Evolutionary conservation across 2,329 filamentous ascomycete genomes (phyloP), one percentile per base, ranked within the genome.

Genomic region (Curvularia sp.): DNA sequence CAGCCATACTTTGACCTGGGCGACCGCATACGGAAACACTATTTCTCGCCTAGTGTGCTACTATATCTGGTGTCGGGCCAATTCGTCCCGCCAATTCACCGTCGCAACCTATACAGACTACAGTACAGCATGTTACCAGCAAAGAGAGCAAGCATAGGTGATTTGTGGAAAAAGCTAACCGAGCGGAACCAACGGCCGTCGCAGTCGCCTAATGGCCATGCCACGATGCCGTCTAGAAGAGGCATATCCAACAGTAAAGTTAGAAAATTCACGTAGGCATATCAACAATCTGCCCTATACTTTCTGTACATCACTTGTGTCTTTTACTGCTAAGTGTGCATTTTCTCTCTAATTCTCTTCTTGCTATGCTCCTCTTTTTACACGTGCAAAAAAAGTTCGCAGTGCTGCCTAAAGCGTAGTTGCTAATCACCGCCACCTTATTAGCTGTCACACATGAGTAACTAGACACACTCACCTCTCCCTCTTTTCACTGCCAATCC

Each of bases 61-160:
- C 83, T 97, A 38, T 95, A 92, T 69, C 87, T 99, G 1, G 82
- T 93, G 23, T 96, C 92, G 0, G 95, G 95, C 57, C 91, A 90
- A 60, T 97, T 97, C 65, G 93, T 98, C 1, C 95, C 94, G 12
- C 94, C 96, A 0, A 96, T 99, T 48, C 93, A 97, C 74, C 87
- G 96, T 51, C 94, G 93, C 73, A 96, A 95, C 72, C 83, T 99
- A 49, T 99, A 99, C 79, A 96, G 92, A 67, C 82, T 99, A 70
- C 95, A 99, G 79, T 99, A 99, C 78, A 96, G 92, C 80, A 98
- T 98, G 92, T 83, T 99, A 39, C 96, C 96, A 0, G 90, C 91
- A 7, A 86, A 86, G 53, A 83, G 96, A 43, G 90, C 92, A 0
- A 88, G 89, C 2, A 90, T 98, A 56, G 82, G 86, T 68, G 93